phyloP scores from a whole-genome alignment of 805 yeast genomes.

The Komagataella populi region DNA sequence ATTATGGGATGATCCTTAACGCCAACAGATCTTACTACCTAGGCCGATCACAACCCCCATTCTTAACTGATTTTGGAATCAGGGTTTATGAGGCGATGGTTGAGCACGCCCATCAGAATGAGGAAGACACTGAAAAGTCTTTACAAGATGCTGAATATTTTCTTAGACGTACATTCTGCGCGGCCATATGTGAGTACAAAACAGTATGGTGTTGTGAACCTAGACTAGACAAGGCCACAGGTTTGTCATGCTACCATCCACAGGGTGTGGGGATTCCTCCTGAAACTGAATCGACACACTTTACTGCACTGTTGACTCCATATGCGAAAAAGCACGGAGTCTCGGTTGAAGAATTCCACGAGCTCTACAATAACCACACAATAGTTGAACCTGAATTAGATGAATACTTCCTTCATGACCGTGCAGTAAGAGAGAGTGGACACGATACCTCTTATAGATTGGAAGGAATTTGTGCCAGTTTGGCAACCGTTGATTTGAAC shows the following conservation, averaged over 20 bases:
- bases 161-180: slow-evolving; percentile 46
- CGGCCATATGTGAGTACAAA: slow-evolving; percentile 80
- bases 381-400: slow-evolving; percentile 74
- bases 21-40: slow-evolving; percentile 89
- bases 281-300: slow-evolving; percentile 88
- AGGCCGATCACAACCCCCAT: slow-evolving; percentile 93
- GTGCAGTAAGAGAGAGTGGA: slow-evolving; percentile 93
- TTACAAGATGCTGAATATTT: slow-evolving; percentile 33
- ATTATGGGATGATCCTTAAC: slow-evolving; percentile 86
- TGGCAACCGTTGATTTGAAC: slow-evolving; percentile 87
- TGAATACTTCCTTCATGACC: slow-evolving; percentile 78
- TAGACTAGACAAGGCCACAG: slow-evolving; percentile 58
- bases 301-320: slow-evolving; percentile 54
- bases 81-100: slow-evolving; percentile 45
- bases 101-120: slow-evolving; percentile 14
- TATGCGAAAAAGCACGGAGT: slow-evolving; percentile 50
- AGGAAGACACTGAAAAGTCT: slow-evolving; percentile 20
- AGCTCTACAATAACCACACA: slow-evolving; percentile 51
- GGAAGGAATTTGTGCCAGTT: slow-evolving; percentile 78
- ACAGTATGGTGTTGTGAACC: slow-evolving; percentile 72
- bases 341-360: slow-evolving; percentile 48
- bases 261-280: slow-evolving; percentile 92
- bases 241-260: slow-evolving; percentile 83
- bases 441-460: slow-evolving; percentile 89
- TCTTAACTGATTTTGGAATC: slow-evolving; percentile 83